Evolutionary conservation across 2,329 filamentous ascomycete genomes (phyloP).

Genomic region (Sarocladiaceae sp.): DNA sequence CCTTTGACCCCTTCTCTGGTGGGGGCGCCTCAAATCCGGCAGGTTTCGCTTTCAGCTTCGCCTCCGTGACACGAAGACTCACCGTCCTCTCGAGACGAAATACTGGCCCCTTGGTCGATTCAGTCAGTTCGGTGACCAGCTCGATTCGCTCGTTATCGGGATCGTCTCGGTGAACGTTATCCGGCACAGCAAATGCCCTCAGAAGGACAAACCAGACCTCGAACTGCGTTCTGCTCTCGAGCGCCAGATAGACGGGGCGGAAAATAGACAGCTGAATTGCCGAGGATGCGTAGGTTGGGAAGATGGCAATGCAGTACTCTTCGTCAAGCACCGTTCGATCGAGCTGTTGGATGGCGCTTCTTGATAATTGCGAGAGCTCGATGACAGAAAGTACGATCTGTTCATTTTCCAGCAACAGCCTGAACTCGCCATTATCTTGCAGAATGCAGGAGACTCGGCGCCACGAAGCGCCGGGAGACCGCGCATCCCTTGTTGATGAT

Average conservation of each 20-base stretch:
- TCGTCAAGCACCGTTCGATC: conserved; percentile 87
- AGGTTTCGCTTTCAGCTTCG: conserved; percentile 45
- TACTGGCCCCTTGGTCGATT: conserved; percentile 38
- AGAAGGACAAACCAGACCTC: conserved; percentile 96
- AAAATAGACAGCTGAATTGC: conserved; percentile 69
- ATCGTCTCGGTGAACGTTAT: conserved; percentile 66
- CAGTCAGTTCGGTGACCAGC: conserved; percentile 34
- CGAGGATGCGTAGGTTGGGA: conserved; percentile 80
- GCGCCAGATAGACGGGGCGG: conserved; percentile 80
- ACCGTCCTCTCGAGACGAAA: conserved; percentile 59
- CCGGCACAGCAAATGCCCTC: conserved; percentile 84
- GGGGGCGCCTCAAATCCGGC: conserved; percentile 15
- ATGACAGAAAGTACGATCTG: conserved; percentile 74
- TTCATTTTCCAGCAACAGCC: conserved; percentile 81
- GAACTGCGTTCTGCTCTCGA: conserved; percentile 84
- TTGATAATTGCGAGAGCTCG: conserved; percentile 80
- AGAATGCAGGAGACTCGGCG: conserved; percentile 85
- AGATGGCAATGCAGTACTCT: conserved; percentile 91
- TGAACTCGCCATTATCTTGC: conserved; percentile 91
- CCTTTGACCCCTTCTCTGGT: conserved; percentile 10
- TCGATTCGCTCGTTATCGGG: conserved; percentile 25
- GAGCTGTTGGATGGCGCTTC: conserved; percentile 84
- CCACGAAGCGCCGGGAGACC: conserved; percentile 60
- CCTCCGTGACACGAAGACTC: conserved; percentile 52
- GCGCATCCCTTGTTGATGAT: conserved; percentile 50